Evolutionary conservation across 352 stramenopile genomes (phyloP).

Genomic region (Phytophthora ohioensis): DNA sequence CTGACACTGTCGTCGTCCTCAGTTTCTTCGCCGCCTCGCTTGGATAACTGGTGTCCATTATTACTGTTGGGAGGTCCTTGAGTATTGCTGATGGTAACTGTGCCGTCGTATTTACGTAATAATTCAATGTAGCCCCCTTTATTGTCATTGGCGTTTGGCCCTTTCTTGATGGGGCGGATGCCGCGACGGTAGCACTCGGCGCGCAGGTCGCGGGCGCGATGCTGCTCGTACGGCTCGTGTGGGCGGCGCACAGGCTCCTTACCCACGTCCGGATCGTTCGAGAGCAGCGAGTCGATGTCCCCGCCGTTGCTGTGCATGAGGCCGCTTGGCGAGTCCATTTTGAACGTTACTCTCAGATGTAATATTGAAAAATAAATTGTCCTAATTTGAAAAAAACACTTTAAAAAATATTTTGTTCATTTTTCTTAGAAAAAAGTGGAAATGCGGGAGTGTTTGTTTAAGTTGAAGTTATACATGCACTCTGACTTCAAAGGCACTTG

Average conservation of each 20-base stretch:
- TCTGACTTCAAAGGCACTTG: constrained; percentile 1
- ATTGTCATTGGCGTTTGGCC: constrained; percentile 86
- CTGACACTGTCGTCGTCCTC: constrained; percentile 36
- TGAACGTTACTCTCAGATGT: not conserved
- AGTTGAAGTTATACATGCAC: constrained; percentile 13
- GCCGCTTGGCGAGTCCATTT: constrained; percentile 36
- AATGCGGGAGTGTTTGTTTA: not conserved
- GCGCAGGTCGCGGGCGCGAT: constrained; percentile 77
- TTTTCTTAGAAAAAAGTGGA: too few species aligned
- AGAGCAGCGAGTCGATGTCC: constrained; percentile 80
- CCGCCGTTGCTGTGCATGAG: constrained; percentile 59
- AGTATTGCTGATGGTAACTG: constrained; percentile 3
- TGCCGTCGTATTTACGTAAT: constrained; percentile 68
- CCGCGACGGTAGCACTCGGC: constrained; percentile 83
- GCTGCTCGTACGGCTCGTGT: constrained; percentile 77
- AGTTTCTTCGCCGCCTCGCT: constrained; percentile 30
- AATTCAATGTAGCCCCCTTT: constrained; percentile 84
- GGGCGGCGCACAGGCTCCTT: constrained; percentile 49
- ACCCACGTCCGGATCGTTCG: constrained; percentile 38
- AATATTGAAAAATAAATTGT: not conserved
- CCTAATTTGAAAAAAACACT: not conserved
- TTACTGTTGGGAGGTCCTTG: constrained; percentile 12
- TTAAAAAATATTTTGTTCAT: too few species aligned
- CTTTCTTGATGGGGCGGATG: constrained; percentile 84
- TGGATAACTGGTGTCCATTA: constrained; percentile 28